A percentile compares a stretch with the other conserved stretches of the same genome.
phyloP scores from a whole-genome alignment of 2,329 filamentous ascomycete species.

The Neoscytalidium dimidiatum region DNA sequence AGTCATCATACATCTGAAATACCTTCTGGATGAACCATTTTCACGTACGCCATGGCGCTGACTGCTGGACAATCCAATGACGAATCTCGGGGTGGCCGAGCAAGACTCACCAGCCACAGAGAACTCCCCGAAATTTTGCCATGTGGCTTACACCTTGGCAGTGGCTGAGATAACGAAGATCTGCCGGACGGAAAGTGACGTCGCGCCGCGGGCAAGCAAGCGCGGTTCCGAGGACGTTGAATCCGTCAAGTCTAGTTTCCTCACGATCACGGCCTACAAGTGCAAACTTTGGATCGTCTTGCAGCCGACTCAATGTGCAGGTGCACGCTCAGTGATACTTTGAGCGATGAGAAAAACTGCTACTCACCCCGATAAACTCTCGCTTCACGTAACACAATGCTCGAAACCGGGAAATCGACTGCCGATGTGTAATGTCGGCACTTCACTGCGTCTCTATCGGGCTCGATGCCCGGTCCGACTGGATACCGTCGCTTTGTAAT shows the following conservation, averaged over 20 bases:
- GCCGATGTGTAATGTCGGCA: not conserved
- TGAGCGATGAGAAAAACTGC: not conserved
- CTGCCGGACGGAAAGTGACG: not conserved
- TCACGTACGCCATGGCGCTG: not conserved
- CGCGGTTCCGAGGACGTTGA: not conserved
- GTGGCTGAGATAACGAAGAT: not conserved
- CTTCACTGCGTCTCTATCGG: not conserved
- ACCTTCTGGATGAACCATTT: not conserved
- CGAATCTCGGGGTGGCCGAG: constrained; percentile 5
- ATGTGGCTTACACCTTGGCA: not conserved
- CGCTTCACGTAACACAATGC: not conserved
- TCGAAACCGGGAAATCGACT: not conserved
- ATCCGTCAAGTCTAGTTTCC: not conserved
- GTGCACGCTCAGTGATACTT: too few relatives aligned
- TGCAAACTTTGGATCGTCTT: too few relatives aligned
- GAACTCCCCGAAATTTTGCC: too few relatives aligned
- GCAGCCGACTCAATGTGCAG: too few relatives aligned
- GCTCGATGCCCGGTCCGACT: not conserved
- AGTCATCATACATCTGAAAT: not conserved
- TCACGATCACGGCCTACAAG: not conserved
- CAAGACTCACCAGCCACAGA: not conserved
- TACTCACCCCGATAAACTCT: not conserved
- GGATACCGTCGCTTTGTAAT: constrained; percentile 14
- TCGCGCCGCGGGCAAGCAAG: not conserved
- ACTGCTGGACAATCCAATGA: not conserved